Evolutionary conservation across 805 yeast genomes (phyloP).

Genomic region (Candida tammaniensis): DNA sequence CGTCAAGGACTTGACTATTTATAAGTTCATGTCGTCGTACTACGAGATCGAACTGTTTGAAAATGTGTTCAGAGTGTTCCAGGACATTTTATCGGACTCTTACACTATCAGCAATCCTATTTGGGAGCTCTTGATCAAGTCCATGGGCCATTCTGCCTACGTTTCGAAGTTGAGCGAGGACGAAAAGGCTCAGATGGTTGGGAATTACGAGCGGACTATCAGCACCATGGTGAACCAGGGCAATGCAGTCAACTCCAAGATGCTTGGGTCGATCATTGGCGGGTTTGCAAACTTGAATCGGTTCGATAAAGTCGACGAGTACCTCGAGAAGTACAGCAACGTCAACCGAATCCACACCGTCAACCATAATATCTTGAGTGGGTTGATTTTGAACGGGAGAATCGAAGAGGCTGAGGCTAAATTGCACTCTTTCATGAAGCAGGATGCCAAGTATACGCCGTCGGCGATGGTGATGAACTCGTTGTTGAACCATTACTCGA

Average conservation of each 20-base stretch:
- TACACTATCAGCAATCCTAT: conserved; percentile 27
- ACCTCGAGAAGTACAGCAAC: conserved; percentile 28
- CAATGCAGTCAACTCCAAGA: conserved; percentile 37
- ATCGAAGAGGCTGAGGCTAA: conserved; percentile 45
- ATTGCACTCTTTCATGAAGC: conserved; percentile 34
- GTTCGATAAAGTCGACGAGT: conserved; percentile 41
- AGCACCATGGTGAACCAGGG: conserved; percentile 29
- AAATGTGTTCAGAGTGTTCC: conserved; percentile 49
- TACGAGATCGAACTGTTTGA: conserved; percentile 31
- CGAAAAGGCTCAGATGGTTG: conserved; percentile 21
- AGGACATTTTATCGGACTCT: conserved; percentile 40
- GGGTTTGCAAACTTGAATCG: conserved; percentile 42
- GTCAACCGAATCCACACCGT: conserved; percentile 35
- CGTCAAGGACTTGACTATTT: conserved; percentile 8
- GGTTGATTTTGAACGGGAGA: conserved; percentile 38
- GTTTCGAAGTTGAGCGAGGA: conserved; percentile 23
- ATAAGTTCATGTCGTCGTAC: conserved; percentile 46
- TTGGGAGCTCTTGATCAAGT: conserved; percentile 62
- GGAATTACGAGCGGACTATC: conserved; percentile 26
- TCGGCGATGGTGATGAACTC: conserved; percentile 50
- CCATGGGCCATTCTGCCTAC: conserved; percentile 38
- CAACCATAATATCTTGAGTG: conserved; percentile 45
- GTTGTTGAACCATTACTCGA: conserved; percentile 43
- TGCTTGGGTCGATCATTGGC: conserved; percentile 47
- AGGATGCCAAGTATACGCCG: conserved; percentile 38